phyloP scores from a whole-genome alignment of 352 stramenopile species.

The Pythium brachiatum region DNA sequence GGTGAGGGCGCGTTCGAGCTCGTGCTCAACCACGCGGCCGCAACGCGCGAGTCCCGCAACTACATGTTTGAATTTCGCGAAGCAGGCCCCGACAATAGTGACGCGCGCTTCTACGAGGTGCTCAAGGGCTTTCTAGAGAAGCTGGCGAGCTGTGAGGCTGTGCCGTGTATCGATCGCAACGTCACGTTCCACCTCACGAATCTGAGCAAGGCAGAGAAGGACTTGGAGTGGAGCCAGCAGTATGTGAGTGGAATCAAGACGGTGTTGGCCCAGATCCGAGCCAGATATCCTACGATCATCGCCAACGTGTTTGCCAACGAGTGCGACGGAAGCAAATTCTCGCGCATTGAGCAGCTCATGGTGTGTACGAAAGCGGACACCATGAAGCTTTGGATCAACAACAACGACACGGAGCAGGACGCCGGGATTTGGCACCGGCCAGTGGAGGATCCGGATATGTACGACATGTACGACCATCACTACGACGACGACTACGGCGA shows the following conservation, averaged over 20 bases:
- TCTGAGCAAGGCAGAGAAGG: background rate
- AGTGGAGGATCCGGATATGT: background rate
- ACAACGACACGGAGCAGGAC: background rate
- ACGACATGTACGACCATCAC: background rate
- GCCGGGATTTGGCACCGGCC: background rate
- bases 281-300: background rate
- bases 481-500: background rate
- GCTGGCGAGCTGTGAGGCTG: background rate
- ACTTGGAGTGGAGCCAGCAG: background rate
- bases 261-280: background rate
- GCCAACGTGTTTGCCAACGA: background rate
- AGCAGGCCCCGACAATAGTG: background rate
- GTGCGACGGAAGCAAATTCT: background rate
- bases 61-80: background rate
- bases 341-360: background rate
- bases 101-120: conserved; percentile 4
- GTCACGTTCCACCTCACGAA: conserved; percentile 2
- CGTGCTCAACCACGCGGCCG: background rate
- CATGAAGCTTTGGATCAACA: background rate
- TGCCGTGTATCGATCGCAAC: background rate
- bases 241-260: background rate
- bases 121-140: background rate
- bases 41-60: background rate
- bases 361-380: background rate
- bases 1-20: background rate